Evolutionary conservation across 768 basidiomycete genomes (phyloP), one percentile per base, ranked within the genome.

Genomic region (Dentipellis sp.): DNA sequence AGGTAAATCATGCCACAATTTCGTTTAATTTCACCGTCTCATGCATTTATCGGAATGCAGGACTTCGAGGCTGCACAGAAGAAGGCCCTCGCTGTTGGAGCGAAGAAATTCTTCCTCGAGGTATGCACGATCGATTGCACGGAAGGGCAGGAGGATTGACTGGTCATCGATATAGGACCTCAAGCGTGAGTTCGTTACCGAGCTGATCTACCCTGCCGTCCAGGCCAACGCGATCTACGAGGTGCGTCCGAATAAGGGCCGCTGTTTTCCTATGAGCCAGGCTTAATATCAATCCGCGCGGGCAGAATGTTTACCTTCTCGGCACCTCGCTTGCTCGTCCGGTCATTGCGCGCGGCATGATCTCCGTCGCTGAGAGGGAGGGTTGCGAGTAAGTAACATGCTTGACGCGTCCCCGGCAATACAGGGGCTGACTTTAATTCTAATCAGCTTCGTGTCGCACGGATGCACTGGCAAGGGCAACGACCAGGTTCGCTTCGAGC

Each of bases 381-480:
- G 86, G 87, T 51, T 99, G 97, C 91, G 91, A 97, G 92, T 95
- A 69, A 77, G 91, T 73, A 10, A 37, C 3, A 52, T 14, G 29
- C 46, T 49, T 19, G 3, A 50, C 22, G 37, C 12, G 22, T 45
- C 22, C 23, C 10, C 6, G 9, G 10, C 23, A 10, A 6, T 38
- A 10, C 16, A 17, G 17, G 54, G 35, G 37, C 37, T 53, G 23
- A 45, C 45, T 21, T 35, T 47, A 14, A 35, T 6, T 46, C 47
- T 42, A 16, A 21, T 12, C 50, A 95, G 94, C 71, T 99, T 80
- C 68, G 95, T 98, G 59, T 84, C 95, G 22, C 97, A 98, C 72
- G 97, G 97, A 22, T 99, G 97, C 80, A 99, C 97, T 52, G 97
- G 97, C 53, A 99, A 99, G 77, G 97, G 97, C 53, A 99, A 99